Evolutionary conservation across 768 basidiomycete genomes (phyloP).

Genomic region (Coprinopsis sp.): DNA sequence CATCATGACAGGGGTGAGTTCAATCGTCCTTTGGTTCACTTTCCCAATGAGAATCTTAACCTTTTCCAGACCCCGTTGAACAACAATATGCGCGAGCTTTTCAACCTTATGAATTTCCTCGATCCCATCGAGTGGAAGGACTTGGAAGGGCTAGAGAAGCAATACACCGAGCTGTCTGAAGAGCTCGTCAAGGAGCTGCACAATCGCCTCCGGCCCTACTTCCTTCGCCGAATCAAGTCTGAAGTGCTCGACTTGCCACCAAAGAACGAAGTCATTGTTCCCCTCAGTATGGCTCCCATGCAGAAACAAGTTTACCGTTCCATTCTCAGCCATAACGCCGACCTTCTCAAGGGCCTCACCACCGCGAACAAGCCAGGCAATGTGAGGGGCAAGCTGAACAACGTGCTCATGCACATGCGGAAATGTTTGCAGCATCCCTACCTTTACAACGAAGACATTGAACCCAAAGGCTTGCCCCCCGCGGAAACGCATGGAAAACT

Average conservation of each 20-base stretch:
- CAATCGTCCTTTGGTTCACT: neutral
- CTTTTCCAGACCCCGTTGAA: constrained; percentile 77
- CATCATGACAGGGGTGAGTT: constrained; percentile 80
- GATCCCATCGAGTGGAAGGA: constrained; percentile 75
- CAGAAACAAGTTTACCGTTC: constrained; percentile 88
- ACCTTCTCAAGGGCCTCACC: constrained; percentile 57
- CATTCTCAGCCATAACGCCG: constrained; percentile 72
- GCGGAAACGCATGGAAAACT: constrained; percentile 72
- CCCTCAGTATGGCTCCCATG: constrained; percentile 79
- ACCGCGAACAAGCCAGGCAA: constrained; percentile 32
- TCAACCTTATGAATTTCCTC: constrained; percentile 96
- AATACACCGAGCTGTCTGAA: constrained; percentile 69
- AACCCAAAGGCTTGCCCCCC: constrained; percentile 55
- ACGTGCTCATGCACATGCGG: constrained; percentile 82
- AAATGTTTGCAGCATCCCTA: constrained; percentile 90
- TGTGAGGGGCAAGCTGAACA: constrained; percentile 58
- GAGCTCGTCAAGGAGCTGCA: constrained; percentile 81
- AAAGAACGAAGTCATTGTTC: constrained; percentile 93
- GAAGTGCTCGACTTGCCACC: constrained; percentile 90
- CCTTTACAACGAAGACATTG: constrained; percentile 74
- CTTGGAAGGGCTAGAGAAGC: constrained; percentile 64
- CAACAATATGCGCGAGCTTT: constrained; percentile 94
- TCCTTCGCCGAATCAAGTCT: constrained; percentile 88
- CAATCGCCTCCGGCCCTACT: constrained; percentile 76
- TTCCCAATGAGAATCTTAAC: constrained; percentile 7